Percentiles rank a stretch among this genome's conserved stretches.
Conservation (phyloP, 108 stramenopile species). For the Discostella stelligeroides region DNA sequence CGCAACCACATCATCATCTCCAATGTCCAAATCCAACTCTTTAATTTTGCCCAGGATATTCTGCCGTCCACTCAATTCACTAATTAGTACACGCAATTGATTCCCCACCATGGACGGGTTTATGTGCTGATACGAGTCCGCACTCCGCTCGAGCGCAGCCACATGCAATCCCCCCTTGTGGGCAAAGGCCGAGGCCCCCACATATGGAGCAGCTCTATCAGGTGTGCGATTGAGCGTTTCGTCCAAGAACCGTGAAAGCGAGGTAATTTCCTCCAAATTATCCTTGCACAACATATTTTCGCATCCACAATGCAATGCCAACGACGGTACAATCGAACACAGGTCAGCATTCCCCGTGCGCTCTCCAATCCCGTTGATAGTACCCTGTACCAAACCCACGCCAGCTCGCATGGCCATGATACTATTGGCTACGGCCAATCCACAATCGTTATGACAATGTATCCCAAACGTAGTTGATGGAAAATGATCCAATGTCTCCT, state of each 20-base stretch:
- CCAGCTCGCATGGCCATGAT: constrained; percentile 78
- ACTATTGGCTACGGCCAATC: constrained; percentile 92
- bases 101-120: constrained; percentile 90
- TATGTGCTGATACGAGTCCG: constrained; percentile 87
- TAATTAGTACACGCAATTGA: constrained; percentile 79
- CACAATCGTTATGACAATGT: constrained; percentile 94
- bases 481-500: constrained; percentile 53
- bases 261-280: constrained; percentile 73
- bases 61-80: constrained; percentile 87
- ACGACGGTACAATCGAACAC: constrained; percentile 80
- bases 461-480: constrained; percentile 71
- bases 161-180: constrained; percentile 97
- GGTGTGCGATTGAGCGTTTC: constrained; percentile 88
- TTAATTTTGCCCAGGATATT: constrained; percentile 91
- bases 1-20: constrained; percentile 46
- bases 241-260: constrained; percentile 86
- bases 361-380: constrained; percentile 93
- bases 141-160: constrained; percentile 86
- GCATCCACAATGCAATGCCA: constrained; percentile 76
- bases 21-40: constrained; percentile 58
- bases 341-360: constrained; percentile 95
- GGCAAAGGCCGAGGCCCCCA: constrained; percentile 92
- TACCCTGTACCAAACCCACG: constrained; percentile 88
- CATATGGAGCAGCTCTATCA: constrained; percentile 71
- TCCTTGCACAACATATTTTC: constrained; percentile 58